Evolutionary conservation across 1,139 yeast genomes (phyloP), one percentile per base, ranked within the genome.

Genomic region (Debaryomyces fabryi): DNA sequence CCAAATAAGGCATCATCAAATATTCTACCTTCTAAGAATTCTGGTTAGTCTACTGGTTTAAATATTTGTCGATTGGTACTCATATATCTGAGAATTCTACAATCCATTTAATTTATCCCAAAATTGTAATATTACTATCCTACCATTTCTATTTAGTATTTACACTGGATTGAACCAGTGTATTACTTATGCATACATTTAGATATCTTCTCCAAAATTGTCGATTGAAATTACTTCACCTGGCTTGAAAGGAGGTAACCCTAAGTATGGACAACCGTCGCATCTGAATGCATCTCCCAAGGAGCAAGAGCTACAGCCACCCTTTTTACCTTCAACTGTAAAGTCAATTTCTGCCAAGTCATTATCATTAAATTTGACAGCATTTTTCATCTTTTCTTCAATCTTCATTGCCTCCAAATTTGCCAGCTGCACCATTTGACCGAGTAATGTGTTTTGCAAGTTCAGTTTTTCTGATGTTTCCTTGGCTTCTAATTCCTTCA

Each of bases 271-370:
- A 70, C 99, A 93, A 3, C 98, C 97, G 59, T 92, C 96, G 68
- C 99, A 93, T 62, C 99, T 78, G 72, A 93, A 93, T 0, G 99
- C 99, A 68, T 93, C 99, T 36, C 99, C 99, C 49, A 93, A 78
- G 0, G 98, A 86, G 72, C 99, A 93, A 9, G 96, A 88, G 18
- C 97, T 97, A 72, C 99, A 93, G 1, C 97, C 97, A 30, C 98
- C 97, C 27, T 86, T 83, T 67, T 92, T 93, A 34, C 98, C 98
- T 55, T 91, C 90, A 13, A 92, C 84, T 1, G 99, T 93, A 69
- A 93, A 95, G 65, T 95, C 99, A 49, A 95, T 83, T 65, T 93
- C 99, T 3, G 93, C 75, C 59, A 83, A 74, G 51, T 86, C 97
- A 48, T 84, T 83, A 13, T 78, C 78, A 20, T 78, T 71, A 51